These are phyloP conservation scores for Pichia cactophila DNA, from an alignment of 1,139 yeast species.

Conservation along the genomic window DNA sequence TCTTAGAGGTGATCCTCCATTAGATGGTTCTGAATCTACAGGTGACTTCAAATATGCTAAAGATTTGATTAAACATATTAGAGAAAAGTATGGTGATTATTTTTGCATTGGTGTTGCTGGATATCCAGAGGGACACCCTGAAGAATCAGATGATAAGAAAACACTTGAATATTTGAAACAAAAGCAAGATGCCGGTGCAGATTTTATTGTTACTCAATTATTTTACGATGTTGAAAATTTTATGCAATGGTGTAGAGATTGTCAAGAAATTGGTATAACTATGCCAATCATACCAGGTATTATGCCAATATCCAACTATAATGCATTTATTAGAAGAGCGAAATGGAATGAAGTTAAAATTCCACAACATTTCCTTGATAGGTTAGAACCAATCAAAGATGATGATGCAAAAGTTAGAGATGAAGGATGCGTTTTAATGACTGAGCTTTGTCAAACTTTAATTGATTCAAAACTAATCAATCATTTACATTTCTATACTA, in stretches of 20 bases:
- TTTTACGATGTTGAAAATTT: slow-evolving; percentile 82
- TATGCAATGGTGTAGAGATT: slow-evolving; percentile 67
- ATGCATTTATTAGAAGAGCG: slow-evolving; percentile 87
- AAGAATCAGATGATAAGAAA: slow-evolving; percentile 54
- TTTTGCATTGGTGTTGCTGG: slow-evolving; percentile 61
- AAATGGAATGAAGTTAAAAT: slow-evolving; percentile 83
- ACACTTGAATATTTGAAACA: slow-evolving; percentile 67
- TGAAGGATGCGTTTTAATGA: slow-evolving; percentile 73
- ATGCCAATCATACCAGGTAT: slow-evolving; percentile 95
- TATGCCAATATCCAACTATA: slow-evolving; percentile 95
- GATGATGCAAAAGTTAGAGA: slow-evolving; percentile 87
- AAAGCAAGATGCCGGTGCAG: slow-evolving; percentile 89
- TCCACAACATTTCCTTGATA: slow-evolving; percentile 66
- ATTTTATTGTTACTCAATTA: slow-evolving; percentile 79
- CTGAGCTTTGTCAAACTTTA: slow-evolving; percentile 74
- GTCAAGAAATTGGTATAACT: slow-evolving; percentile 67
- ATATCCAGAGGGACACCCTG: slow-evolving; percentile 69
- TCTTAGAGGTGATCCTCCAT: slow-evolving; percentile 78
- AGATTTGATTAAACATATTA: slow-evolving; percentile 77
- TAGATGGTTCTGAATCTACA: slow-evolving; percentile 57
- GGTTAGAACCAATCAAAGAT: slow-evolving; percentile 76
- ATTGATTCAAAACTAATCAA: slow-evolving; percentile 66
- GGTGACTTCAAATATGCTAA: slow-evolving; percentile 77
- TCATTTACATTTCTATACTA: slow-evolving; percentile 91
- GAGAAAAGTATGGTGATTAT: slow-evolving; percentile 42